phyloP scores from a whole-genome alignment of 441 rosid genomes.

The Eutrema salsugineum region DNA sequence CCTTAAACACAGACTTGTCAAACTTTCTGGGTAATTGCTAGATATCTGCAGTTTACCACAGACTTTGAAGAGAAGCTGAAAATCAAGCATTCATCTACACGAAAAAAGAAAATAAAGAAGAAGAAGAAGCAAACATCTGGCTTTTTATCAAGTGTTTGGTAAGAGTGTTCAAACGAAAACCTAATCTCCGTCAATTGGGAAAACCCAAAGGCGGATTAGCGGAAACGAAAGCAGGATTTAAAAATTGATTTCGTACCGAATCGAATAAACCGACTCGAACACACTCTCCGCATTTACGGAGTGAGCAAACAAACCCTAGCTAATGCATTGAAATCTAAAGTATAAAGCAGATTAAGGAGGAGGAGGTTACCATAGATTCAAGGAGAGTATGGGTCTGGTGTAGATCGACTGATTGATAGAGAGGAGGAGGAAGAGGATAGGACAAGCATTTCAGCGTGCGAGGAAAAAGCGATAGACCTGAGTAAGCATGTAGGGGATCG shows the following conservation, averaged over 20 bases:
- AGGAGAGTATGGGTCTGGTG: slow-evolving; percentile 47
- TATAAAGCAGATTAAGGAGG: not conserved
- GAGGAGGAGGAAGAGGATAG: slow-evolving; percentile 27
- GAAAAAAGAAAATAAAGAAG: not conserved
- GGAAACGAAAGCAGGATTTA: not conserved
- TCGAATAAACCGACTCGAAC: not conserved
- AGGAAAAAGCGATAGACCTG: slow-evolving; percentile 56
- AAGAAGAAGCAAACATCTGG: not conserved
- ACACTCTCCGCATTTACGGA: not conserved
- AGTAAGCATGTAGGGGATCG: slow-evolving; percentile 53
- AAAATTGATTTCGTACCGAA: not conserved
- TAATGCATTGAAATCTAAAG: not conserved
- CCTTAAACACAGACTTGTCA: not conserved
- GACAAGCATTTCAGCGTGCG: slow-evolving; percentile 49
- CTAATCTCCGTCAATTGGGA: not conserved
- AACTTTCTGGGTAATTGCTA: not conserved
- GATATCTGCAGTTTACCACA: not conserved
- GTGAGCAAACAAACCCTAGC: slow-evolving; percentile 3
- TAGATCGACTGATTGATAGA: slow-evolving; percentile 34
- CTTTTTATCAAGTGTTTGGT: not conserved
- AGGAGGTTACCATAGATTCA: slow-evolving; percentile 45
- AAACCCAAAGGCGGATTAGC: not conserved
- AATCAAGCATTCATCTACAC: not conserved
- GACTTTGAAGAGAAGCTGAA: not conserved
- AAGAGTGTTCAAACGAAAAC: not conserved